Evolutionary conservation across 2,329 filamentous ascomycete genomes (phyloP).

Genomic region (Aureobasidium sp.): DNA sequence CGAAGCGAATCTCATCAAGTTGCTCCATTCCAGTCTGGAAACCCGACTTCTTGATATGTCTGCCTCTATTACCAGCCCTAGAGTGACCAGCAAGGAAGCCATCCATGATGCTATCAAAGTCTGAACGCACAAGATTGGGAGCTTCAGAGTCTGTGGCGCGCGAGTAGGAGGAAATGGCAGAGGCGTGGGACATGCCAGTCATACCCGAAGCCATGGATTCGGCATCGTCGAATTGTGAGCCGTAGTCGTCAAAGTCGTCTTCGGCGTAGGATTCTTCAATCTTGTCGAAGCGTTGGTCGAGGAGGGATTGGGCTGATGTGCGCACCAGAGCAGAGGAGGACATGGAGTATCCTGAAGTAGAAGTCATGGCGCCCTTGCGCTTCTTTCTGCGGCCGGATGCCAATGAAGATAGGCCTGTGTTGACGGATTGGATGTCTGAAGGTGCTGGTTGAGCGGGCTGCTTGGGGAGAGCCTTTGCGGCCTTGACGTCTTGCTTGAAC

Average conservation of each 20-base stretch:
- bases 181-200: slow-evolving; percentile 29
- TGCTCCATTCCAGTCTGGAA: slow-evolving; percentile 77
- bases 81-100: slow-evolving; percentile 76
- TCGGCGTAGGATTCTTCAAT: slow-evolving; percentile 74
- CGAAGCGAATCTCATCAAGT: slow-evolving; percentile 79
- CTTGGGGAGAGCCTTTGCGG: slow-evolving; percentile 29
- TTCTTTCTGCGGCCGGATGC: slow-evolving; percentile 82
- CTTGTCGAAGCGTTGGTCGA: slow-evolving; percentile 86
- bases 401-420: slow-evolving; percentile 61
- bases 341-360: slow-evolving; percentile 83
- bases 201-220: slow-evolving; percentile 39
- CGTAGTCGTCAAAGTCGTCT: slow-evolving; percentile 34
- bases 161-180: slow-evolving; percentile 26
- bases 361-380: slow-evolving; percentile 87
- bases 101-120: slow-evolving; percentile 87
- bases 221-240: slow-evolving; percentile 29
- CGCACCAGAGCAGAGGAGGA: slow-evolving; percentile 78
- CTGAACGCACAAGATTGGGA: slow-evolving; percentile 52
- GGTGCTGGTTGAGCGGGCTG: slow-evolving; percentile 38
- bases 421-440: slow-evolving; percentile 60
- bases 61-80: slow-evolving; percentile 53
- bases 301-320: slow-evolving; percentile 74
- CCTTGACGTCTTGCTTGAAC: slow-evolving; percentile 59
- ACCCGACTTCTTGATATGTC: slow-evolving; percentile 66
- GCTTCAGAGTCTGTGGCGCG: slow-evolving; percentile 31